Evolutionary conservation across 2,329 filamentous ascomycete species (phyloP), one percentile per base, ranked within the genome.

Genomic region (Ceratocystis destructans): DNA sequence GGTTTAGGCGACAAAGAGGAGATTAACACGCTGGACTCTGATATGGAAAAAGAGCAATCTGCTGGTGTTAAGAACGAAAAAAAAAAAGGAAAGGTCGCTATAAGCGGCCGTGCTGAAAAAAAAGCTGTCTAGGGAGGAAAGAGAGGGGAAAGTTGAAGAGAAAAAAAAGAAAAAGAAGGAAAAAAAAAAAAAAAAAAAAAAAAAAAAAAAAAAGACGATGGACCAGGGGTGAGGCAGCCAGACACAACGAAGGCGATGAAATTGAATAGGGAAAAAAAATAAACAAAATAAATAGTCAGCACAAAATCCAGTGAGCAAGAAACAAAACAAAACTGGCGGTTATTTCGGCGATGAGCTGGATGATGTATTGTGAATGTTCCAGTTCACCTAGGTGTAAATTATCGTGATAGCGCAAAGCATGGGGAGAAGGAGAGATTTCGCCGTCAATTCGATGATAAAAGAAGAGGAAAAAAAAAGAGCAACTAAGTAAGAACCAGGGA

Each of bases 391-490:
- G 3, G 55, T 33, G 28, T 17, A 33, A 37, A 59, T 59, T 59
- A 31, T 59, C 28, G 55, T 59, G 55, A 59, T 59, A 28, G 55
- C n/a, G 31, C 25, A 59, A 59, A 59, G 31, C 37, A 20, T 57
- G n/a, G 37, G 66, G 65, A 62, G 37, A n/a, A 22, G 46, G 48
- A 22, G 55, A 59, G 55, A 37, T 37, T 59, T 50, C n/a, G 61
- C 25, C 41, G n/a, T 63, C 61, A 20, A 48, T 63, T 48, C 5
- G 61, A 48, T n/a, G 25, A 59, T 59, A 59, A 59, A 59, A 33
- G 31, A 59, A 31, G 55, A 33, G 33, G 22, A 22, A 59, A 69
- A 41, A 28, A 64, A 62, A 57, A 48, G 57, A 66, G 57, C 22
- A 44, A 64, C 44, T 37, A 3, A 62, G 41, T 20, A 62, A 17